Base-by-base conservation (phyloP, 2,329 filamentous ascomycete genomes). In the Scytalidium lignicola region DNA sequence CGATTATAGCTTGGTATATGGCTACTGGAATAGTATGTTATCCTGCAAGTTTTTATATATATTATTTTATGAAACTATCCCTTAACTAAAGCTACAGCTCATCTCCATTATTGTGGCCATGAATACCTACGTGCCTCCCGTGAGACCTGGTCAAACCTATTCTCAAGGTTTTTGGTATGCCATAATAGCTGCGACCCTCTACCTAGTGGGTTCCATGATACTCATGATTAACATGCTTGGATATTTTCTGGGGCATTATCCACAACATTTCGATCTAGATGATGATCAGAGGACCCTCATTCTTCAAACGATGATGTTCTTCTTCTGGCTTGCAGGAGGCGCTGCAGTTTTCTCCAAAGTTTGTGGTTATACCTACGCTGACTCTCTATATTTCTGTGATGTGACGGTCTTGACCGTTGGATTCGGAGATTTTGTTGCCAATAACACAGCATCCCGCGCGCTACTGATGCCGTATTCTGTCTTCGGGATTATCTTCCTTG, bases 151-250 rank as follows among this genome's bases (percentile, higher is more conserved):
- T 67, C 75, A 41, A 62, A 76, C 57, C 58, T 86, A 84, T 62
- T 84, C 82, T 0, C 82, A 87, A 62, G 83, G 82, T 0, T 88
- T 80, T 59, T 88, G 83, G 82, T 82, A 86, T 59, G 84, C 79
- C 1, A 72, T 88, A 12, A 76, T 85, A 19, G 82, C 83, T 1
- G 79, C 82, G 2, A 64, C 71, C 1, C 70, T 86, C 8, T 88
- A 88, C 62, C 71, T 82, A 40, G 60, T 84, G 15, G 79, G 82
- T 51, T 79, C 79, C 5, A 71, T 80, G 62, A 71, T 85, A 8
- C 67, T 88, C 1, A 82, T 86, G 74, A 65, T 85, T 53, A 88
- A 88, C 55, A 85, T 87, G 80, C 65, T 85, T 17, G 83, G 83
- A 2, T 86, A 85, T 55, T 80, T 85, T 50, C 70, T 84, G 0